A percentile compares a stretch with the other conserved stretches of the same genome.
Conservation (phyloP, 2,329 filamentous ascomycete species). For the Didymellaceae sp. region DNA sequence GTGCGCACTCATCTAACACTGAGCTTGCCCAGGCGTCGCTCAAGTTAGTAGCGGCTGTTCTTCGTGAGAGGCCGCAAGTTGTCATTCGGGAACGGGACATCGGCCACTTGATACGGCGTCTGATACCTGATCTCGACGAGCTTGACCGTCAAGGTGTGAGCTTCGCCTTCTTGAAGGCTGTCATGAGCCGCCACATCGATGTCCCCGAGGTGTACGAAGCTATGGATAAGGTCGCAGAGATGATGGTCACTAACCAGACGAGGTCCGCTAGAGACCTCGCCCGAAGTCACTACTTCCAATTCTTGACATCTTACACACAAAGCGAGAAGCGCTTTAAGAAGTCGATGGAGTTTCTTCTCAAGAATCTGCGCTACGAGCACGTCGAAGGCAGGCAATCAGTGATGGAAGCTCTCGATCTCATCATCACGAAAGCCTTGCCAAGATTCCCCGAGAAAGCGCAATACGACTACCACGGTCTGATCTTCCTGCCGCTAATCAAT, state of each 20-base stretch:
- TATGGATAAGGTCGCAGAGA: conserved; percentile 78
- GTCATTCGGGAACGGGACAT: conserved; percentile 80
- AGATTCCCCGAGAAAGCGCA: conserved; percentile 70
- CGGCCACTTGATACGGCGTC: conserved; percentile 79
- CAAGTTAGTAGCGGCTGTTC: conserved; percentile 83
- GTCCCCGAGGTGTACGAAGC: conserved; percentile 90
- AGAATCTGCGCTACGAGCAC: conserved; percentile 89
- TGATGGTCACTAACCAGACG: conserved; percentile 97
- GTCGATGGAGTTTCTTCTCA: conserved; percentile 85
- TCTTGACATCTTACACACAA: conserved; percentile 92
- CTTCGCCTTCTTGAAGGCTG: conserved; percentile 90
- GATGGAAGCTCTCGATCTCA: conserved; percentile 85
- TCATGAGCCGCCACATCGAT: conserved; percentile 83
- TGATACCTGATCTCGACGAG: conserved; percentile 90
- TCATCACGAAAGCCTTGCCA: conserved; percentile 74
- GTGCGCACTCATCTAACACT: conserved; percentile 76
- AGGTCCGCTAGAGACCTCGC: conserved; percentile 86
- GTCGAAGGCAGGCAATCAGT: conserved; percentile 89
- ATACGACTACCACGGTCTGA: conserved; percentile 79
- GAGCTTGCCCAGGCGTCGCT: conserved; percentile 87
- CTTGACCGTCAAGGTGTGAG: conserved; percentile 90
- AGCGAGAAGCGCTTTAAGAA: conserved; percentile 87
- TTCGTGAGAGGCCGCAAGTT: conserved; percentile 80
- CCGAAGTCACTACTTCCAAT: conserved; percentile 89
- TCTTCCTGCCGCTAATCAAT: conserved; percentile 86